These are phyloP conservation scores for Gloeopeniophorella convolvens DNA, from an alignment of 768 basidiomycete genomes.

Conservation along the genomic window DNA sequence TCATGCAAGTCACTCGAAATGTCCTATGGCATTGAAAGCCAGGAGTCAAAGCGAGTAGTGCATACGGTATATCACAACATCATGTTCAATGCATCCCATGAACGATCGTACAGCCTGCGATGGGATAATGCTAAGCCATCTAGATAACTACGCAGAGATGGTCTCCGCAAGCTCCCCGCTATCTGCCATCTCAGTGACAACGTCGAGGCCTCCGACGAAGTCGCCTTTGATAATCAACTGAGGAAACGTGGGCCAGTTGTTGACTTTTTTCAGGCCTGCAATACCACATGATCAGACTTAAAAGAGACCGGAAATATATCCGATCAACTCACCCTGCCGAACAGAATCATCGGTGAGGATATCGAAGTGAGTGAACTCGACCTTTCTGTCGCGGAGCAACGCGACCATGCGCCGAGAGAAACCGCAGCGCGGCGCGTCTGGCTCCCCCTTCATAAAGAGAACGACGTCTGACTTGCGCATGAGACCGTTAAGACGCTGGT, in stretches of 20 bases:
- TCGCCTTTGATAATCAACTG: constrained; percentile 81
- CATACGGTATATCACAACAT: too few species aligned
- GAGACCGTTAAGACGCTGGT: constrained; percentile 52
- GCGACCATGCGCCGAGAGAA: constrained; percentile 54
- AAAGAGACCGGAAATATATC: background rate
- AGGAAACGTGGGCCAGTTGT: constrained; percentile 59
- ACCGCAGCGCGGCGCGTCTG: constrained; percentile 55
- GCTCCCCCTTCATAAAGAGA: constrained; percentile 62
- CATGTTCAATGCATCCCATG: too few species aligned
- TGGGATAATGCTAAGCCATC: too few species aligned
- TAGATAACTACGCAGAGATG: constrained; percentile 3
- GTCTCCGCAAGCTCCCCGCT: constrained; percentile 65
- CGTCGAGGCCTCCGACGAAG: constrained; percentile 91
- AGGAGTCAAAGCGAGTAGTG: too few species aligned
- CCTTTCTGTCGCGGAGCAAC: constrained; percentile 39
- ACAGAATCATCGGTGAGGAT: constrained; percentile 54
- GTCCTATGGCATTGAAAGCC: too few species aligned
- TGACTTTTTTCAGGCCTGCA: constrained; percentile 49
- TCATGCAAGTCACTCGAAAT: too few species aligned
- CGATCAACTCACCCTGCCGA: constrained; percentile 32
- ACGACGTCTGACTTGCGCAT: constrained; percentile 67
- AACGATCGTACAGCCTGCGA: too few species aligned
- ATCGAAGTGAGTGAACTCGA: constrained; percentile 52
- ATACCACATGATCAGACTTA: background rate
- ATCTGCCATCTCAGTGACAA: constrained; percentile 82